Evolutionary conservation across 345 rosid genomes (phyloP).

Genomic region (Euclidium syriacum): DNA sequence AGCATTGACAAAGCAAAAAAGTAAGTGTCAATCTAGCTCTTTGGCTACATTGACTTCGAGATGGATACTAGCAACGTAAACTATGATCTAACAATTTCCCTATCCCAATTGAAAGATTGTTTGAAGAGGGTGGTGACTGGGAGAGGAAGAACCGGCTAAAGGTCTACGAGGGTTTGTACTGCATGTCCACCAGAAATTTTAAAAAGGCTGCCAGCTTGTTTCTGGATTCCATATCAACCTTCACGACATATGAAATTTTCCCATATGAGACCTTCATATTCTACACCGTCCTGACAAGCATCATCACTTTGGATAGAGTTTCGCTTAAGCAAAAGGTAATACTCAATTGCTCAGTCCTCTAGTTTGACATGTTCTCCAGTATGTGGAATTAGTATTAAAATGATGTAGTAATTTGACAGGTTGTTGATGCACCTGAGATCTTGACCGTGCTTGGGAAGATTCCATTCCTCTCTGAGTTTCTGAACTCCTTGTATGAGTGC

Average conservation of each 20-base stretch:
- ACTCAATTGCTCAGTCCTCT: neutral
- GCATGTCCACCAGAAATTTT: conserved; percentile 88
- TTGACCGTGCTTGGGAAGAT: conserved; percentile 95
- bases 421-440: conserved; percentile 99
- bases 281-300: conserved; percentile 92
- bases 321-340: conserved; percentile 92
- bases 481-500: conserved; percentile 90
- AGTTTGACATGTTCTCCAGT: neutral
- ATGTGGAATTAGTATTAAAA: neutral
- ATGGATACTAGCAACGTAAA: neutral
- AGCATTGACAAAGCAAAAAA: conserved; percentile 97
- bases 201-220: conserved; percentile 86
- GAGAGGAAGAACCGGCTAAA: conserved; percentile 96
- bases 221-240: conserved; percentile 96
- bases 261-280: conserved; percentile 94
- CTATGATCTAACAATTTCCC: neutral
- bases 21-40: conserved; percentile 34
- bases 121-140: conserved; percentile 99
- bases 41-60: neutral
- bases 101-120: conserved; percentile 55
- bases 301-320: conserved; percentile 93
- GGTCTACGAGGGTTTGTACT: conserved; percentile 92
- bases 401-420: conserved; percentile 42
- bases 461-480: conserved; percentile 78
- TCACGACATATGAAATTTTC: conserved; percentile 94